Conservation (phyloP, 371 early-diverging fungal genomes). For the Cladochytrium tenue region DNA sequence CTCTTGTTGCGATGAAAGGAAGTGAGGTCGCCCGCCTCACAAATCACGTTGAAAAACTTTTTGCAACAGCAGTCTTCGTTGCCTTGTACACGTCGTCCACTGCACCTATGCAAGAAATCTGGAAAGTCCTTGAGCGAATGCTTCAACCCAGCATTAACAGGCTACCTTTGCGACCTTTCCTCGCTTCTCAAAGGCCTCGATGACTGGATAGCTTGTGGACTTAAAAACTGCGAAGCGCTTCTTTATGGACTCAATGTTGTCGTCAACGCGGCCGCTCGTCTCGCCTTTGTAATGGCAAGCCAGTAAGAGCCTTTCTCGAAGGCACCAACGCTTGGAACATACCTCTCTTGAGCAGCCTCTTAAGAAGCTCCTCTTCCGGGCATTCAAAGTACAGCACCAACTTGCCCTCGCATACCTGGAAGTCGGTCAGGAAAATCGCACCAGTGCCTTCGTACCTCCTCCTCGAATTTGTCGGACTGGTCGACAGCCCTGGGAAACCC, state of each 20-base stretch:
- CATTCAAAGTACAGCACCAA: conserved; percentile 57
- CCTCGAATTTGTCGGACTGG: conserved; percentile 43
- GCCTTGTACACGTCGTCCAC: conserved; percentile 44
- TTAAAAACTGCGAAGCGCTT: conserved; percentile 59
- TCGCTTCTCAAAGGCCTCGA: conserved; percentile 46
- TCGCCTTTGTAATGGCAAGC: too few relatives aligned
- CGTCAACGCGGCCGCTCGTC: conserved; percentile 63
- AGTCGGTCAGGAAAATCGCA: conserved; percentile 2
- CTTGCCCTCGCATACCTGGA: conserved; percentile 31
- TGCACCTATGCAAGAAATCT: conserved; percentile 44
- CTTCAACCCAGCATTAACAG: neutral
- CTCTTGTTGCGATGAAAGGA: too few relatives aligned
- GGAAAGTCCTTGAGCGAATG: conserved; percentile 8
- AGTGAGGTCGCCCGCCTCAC: too few relatives aligned
- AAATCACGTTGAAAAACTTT: conserved; percentile 24
- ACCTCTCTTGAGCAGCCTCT: conserved; percentile 58
- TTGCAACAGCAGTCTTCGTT: conserved; percentile 29
- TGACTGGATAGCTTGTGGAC: conserved; percentile 55
- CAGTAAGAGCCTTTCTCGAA: too few relatives aligned
- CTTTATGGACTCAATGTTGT: conserved; percentile 60
- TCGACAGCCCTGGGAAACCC: conserved; percentile 48
- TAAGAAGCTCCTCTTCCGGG: conserved; percentile 41
- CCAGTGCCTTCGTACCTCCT: conserved; percentile 33
- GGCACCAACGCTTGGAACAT: neutral
- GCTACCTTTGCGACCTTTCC: conserved; percentile 23